Base-by-base conservation (phyloP, 2,329 filamentous ascomycete genomes). In the Paracorniculantispora psalliotae region DNA sequence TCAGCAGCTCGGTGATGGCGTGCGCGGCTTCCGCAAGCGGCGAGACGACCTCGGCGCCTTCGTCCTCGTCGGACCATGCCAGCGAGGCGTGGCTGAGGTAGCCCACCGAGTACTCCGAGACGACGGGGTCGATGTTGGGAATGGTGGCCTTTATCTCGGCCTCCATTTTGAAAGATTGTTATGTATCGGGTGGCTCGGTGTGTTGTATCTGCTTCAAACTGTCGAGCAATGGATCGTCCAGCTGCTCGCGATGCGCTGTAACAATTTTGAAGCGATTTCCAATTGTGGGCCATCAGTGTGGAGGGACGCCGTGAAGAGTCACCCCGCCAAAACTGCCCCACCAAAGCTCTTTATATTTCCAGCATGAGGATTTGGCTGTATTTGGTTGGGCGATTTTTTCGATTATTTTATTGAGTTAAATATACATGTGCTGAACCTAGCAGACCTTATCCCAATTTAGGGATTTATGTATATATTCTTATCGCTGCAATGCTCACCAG, bases 61-160 rank as follows among this genome's bases (percentile, higher is more conserved):
- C 91, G 55, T 41, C 52, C 13, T 82, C 80, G 63, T 96, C 92
- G 54, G 87, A 84, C 80, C 90, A 96, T 54, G 89, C 81, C 64
- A 88, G 92, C 50, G 92, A 94, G 51, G 94, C 94, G 80, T 99
- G 93, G 69, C 87, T 92, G 67, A 99, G 81, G 72, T 97, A 99
- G 60, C 94, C 94, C 64, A 91, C 90, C 46, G 92, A 94, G 75
- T 96, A 97, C 76, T 96, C 90, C 51, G 91, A 92, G 65, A 97
- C 80, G 63, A 96, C 82, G 61, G 89, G 90, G 75, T 97, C 92
- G 66, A 97, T 90, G 70, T 89, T 88, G 62, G 92, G 92, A 66
- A 96, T 84, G 66, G 91, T 85, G 62, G 88, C 80, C 77, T 88
- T 89, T 71, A 96, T 91, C 77, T 96, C 90, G 69, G 89, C 81